Evolutionary conservation across 495 filamentous ascomycete species (phyloP).

Genomic region (Hyaloscypha bicolor): DNA sequence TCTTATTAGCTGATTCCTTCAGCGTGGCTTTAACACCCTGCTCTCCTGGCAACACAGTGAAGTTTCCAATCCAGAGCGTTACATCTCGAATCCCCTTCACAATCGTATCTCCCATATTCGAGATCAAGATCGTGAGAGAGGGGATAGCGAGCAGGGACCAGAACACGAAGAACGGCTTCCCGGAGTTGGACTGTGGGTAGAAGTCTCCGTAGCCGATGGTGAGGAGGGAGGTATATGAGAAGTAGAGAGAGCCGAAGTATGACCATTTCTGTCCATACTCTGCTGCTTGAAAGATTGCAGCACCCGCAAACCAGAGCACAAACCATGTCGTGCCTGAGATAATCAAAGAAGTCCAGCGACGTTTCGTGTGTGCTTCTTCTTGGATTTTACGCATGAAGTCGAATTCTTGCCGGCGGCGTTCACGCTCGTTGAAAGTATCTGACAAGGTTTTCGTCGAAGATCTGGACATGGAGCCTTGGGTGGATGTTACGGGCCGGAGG

Average conservation of each 20-base stretch:
- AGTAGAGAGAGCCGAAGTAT: conserved; percentile 84
- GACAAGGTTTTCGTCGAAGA: conserved; percentile 10
- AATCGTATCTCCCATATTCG: conserved; percentile 79
- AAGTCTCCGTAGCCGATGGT: conserved; percentile 89
- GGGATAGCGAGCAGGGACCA: conserved; percentile 88
- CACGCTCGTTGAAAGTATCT: conserved; percentile 47
- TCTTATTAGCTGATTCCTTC: conserved; percentile 25
- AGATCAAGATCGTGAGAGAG: conserved; percentile 80
- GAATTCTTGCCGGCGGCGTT: conserved; percentile 75
- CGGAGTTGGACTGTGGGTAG: conserved; percentile 67
- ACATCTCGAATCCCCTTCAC: conserved; percentile 69
- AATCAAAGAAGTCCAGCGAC: conserved; percentile 68
- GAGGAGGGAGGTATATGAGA: conserved; percentile 74
- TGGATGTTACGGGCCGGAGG: conserved; percentile 45
- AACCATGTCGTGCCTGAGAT: conserved; percentile 66
- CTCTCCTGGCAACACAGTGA: conserved; percentile 79
- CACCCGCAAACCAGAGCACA: conserved; percentile 79
- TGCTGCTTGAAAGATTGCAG: conserved; percentile 61
- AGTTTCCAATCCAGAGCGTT: conserved; percentile 68
- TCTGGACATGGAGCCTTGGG: background rate
- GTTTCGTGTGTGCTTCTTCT: conserved; percentile 57
- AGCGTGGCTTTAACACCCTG: conserved; percentile 43
- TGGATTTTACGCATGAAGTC: conserved; percentile 82
- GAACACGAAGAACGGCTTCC: conserved; percentile 83
- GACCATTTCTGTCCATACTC: conserved; percentile 61